Base-by-base conservation (phyloP, 176 grass and related monocot genomes). In the Oryza australiensis region DNA sequence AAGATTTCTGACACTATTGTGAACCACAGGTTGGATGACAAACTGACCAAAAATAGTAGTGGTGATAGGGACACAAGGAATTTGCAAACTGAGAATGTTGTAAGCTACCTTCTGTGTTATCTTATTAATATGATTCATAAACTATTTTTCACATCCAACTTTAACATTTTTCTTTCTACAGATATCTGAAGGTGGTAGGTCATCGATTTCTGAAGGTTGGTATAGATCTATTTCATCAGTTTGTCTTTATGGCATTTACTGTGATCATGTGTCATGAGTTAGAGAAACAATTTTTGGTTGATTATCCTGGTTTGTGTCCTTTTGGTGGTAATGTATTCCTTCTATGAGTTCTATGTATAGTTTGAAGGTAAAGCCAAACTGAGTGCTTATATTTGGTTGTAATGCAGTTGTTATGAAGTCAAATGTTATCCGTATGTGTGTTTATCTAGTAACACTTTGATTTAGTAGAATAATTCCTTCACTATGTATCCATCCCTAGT, bases 201-300 rank as follows among this genome's bases (percentile, higher is more conserved):
- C 75, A 9, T 59, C 41, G 55, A 49, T 90, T 75, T 87, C 84
- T 27, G 88, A 90, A 90, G 88, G 88, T 90, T 70, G 45, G 88
- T 48, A 14, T 33, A 83, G 73, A 48, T 80, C 28, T 88, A 18
- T 32, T 32, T n/a, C 67, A 59, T 68, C 9, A 78, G 2, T 59
- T 72, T 80, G 15, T 51, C 28, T 72, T 26, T 80, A 29, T 51
- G 32, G 1, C 14, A 35, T 65, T 26, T 48, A 23, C 35, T 46
- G 37, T 80, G 5, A 9, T 32, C 65, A 64, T 42, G 4, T 43
- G 16, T 79, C 57, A 84, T 12, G 30, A 76, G 60, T 34, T 83
- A 74, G 41, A 1, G 29, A 0, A 33, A 41, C 46, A 48, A 33
- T 38, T 64, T 67, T 11, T 80, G 55, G 23, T 43, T 76, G 26